Evolutionary conservation across 2,329 filamentous ascomycete genomes (phyloP), one percentile per base, ranked within the genome.

Genomic region (Cercospora sp.): DNA sequence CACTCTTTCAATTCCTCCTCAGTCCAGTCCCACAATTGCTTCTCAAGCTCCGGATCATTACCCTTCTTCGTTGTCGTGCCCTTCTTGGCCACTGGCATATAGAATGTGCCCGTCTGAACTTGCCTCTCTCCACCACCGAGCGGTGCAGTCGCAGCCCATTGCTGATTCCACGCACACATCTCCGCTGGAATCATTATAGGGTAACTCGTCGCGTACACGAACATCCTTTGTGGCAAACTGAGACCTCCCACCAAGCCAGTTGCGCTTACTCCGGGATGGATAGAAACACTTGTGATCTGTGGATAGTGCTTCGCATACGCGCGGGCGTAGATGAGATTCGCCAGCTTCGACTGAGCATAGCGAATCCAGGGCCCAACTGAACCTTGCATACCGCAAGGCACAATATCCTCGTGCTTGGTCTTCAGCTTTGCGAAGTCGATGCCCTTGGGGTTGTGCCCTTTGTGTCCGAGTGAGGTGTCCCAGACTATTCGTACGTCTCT

Each of bases 311-410:
- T 67, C 0, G 82, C 81, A 2, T 85, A 76, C 51, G 82, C 77
- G 6, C 77, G 72, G 0, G 82, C 76, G 71, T 81, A 85, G 0
- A 85, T 79, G 12, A 86, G 76, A 55, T 85, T 85, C 4, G 83
- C 83, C 5, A 86, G 78, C 70, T 86, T 86, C 33, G 79, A 81
- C 51, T 82, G 79, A 3, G 81, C 83, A 74, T 87, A 86, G 28
- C 83, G 80, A 13, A 65, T 13, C 69, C 69, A 72, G 6, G 68
- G 68, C 13, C 63, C 66, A 7, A 62, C 18, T 10, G 42, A 39
- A 28, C 26, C 12, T 59, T 64, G 62, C 16, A 64, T 33, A 4
- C 51, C 51, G 51, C 64, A 30, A 16, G 55, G 60, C 16, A 65
- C 59, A 26, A 72, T 67, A 53, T 66, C 58, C 13, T 63, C 55